Percentiles rank a stretch among this genome's conserved stretches.
Evolutionary conservation across 2,329 filamentous ascomycete species (phyloP).

Genomic region (Cordyceps militaris): DNA sequence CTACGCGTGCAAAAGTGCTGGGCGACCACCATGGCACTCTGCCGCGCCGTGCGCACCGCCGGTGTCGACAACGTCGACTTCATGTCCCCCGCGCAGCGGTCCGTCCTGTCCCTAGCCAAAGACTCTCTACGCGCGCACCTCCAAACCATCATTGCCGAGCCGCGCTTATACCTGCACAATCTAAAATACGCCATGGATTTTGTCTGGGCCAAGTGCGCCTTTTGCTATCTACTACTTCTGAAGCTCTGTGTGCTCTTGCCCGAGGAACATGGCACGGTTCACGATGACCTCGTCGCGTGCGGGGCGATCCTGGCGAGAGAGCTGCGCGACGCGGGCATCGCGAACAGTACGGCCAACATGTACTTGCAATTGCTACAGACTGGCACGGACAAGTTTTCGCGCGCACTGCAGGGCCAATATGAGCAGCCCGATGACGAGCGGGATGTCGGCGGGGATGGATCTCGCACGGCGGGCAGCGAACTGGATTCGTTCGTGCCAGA

Average conservation of each 20-base stretch:
- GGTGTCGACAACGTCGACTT: conserved; percentile 27
- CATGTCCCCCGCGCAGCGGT: conserved; percentile 41
- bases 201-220: conserved; percentile 52
- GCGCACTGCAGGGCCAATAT: not conserved
- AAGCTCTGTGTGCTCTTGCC: conserved; percentile 44
- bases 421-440: not conserved
- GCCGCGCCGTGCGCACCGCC: conserved; percentile 39
- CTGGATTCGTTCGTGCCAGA: conserved; percentile 47
- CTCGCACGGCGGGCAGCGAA: conserved; percentile 27
- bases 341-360: conserved; percentile 27
- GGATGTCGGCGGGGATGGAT: not conserved
- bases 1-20: conserved; percentile 46
- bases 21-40: conserved; percentile 45
- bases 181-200: conserved; percentile 50
- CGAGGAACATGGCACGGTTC: conserved; percentile 10
- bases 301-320: conserved; percentile 19
- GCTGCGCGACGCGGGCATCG: conserved; percentile 18
- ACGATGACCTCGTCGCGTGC: conserved; percentile 16
- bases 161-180: conserved; percentile 40
- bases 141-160: conserved; percentile 37
- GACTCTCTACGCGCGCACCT: conserved; percentile 44
- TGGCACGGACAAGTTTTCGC: conserved; percentile 20
- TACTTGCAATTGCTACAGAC: conserved; percentile 21
- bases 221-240: conserved; percentile 48
- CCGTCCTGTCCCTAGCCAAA: conserved; percentile 43